These are phyloP conservation scores for Crithidia sp. DNA, from an alignment of 208 protist genomes.

Conservation along the genomic window DNA sequence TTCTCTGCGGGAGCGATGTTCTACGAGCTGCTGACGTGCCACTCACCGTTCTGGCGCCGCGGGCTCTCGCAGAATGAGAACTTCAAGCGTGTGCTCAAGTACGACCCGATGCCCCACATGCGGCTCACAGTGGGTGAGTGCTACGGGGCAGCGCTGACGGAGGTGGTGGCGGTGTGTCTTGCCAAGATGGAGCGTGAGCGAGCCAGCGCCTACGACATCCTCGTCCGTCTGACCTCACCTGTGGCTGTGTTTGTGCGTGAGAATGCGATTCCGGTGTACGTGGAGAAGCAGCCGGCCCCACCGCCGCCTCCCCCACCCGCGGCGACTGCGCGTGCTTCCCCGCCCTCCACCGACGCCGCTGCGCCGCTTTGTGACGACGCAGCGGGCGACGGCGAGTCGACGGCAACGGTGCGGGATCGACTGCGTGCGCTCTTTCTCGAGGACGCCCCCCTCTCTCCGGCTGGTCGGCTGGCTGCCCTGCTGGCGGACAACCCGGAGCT, in stretches of 20 bases:
- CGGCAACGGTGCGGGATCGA: slow-evolving; percentile 9
- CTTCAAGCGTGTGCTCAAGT: slow-evolving; percentile 55
- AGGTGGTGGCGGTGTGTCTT: slow-evolving; percentile 56
- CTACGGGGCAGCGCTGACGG: slow-evolving; percentile 51
- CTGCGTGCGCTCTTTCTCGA: slow-evolving; percentile 21
- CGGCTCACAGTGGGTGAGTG: slow-evolving; percentile 11
- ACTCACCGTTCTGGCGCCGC: slow-evolving; percentile 73
- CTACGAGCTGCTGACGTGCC: slow-evolving; percentile 82
- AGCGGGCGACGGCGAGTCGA: background rate
- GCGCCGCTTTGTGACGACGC: background rate
- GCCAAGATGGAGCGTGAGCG: slow-evolving; percentile 59
- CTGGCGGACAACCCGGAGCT: slow-evolving; percentile 17
- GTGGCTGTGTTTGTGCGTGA: slow-evolving; percentile 42
- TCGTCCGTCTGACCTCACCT: slow-evolving; percentile 45
- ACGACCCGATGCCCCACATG: slow-evolving; percentile 68
- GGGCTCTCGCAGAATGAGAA: slow-evolving; percentile 53
- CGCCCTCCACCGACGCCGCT: slow-evolving; percentile 6
- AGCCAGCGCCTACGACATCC: slow-evolving; percentile 60
- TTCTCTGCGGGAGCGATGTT: slow-evolving; percentile 92
- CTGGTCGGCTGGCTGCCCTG: background rate
- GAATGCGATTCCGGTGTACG: slow-evolving; percentile 55
- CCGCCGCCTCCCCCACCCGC: slow-evolving; percentile 18
- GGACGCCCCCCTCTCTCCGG: background rate
- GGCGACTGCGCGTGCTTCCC: slow-evolving; percentile 12
- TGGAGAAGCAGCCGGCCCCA: slow-evolving; percentile 7